Evolutionary conservation across 495 filamentous ascomycete genomes (phyloP).

Genomic region (Hypoxylon cercidicola): DNA sequence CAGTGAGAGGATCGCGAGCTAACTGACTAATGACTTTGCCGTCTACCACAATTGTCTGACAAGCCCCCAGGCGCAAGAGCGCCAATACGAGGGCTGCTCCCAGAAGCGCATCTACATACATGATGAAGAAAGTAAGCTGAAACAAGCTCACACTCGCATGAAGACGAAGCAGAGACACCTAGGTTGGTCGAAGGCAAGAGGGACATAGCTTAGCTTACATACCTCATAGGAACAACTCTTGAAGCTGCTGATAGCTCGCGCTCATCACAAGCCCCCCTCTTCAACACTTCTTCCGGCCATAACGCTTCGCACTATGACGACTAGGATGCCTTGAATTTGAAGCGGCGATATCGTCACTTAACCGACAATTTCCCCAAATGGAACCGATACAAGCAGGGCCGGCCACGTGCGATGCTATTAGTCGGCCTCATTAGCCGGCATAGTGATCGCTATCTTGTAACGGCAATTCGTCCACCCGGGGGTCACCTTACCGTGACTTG

Average conservation of each 20-base stretch:
- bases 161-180: slow-evolving; percentile 2
- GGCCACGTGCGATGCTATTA: slow-evolving; percentile 33
- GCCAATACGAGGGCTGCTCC: slow-evolving; percentile 24
- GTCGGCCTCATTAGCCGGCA: slow-evolving; percentile 43
- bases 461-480: slow-evolving; percentile 31
- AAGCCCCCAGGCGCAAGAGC: slow-evolving; percentile 16
- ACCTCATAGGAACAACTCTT: slow-evolving; percentile 13
- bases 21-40: slow-evolving; percentile 44
- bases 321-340: slow-evolving; percentile 8
- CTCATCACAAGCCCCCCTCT: slow-evolving; percentile 11
- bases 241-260: slow-evolving; percentile 14
- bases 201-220: not conserved
- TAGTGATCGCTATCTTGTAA: slow-evolving; percentile 24
- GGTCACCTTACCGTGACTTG: slow-evolving; percentile 15
- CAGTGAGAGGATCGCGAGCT: slow-evolving; percentile 18
- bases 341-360: slow-evolving; percentile 27
- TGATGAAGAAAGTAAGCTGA: slow-evolving; percentile 11
- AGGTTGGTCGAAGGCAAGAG: not conserved
- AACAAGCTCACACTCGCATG: slow-evolving; percentile 1
- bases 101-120: slow-evolving; percentile 32
- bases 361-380: slow-evolving; percentile 30
- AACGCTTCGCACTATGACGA: slow-evolving; percentile 26
- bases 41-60: slow-evolving; percentile 44
- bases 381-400: slow-evolving; percentile 21
- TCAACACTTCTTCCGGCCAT: slow-evolving; percentile 28